Percentiles rank a stretch among this genome's conserved stretches.
Conservation (phyloP, 768 basidiomycete genomes). For the Tricholoma hemisulphureum region DNA sequence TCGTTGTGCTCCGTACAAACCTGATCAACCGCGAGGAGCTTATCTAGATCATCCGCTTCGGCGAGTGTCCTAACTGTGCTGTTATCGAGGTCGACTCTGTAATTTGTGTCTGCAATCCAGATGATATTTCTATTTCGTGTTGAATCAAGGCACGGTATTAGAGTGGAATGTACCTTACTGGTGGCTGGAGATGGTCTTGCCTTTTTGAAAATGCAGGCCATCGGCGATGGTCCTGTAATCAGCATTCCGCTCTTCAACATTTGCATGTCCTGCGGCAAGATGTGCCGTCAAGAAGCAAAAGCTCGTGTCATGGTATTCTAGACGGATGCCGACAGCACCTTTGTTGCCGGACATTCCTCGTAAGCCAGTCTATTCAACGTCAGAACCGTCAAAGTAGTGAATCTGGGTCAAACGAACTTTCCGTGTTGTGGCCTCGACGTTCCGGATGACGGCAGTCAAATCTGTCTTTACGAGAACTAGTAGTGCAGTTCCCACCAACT, state of each 20-base stretch:
- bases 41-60: conserved; percentile 62
- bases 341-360: conserved; percentile 97
- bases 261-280: conserved; percentile 91
- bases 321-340: conserved; percentile 90
- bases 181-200: conserved; percentile 85
- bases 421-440: conserved; percentile 88
- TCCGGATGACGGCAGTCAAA: conserved; percentile 75
- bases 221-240: conserved; percentile 87
- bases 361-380: conserved; percentile 64
- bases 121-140: conserved; percentile 67
- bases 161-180: conserved; percentile 56
- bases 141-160: not conserved
- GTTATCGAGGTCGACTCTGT: conserved; percentile 87
- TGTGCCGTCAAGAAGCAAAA: conserved; percentile 97
- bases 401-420: conserved; percentile 55
- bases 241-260: conserved; percentile 85
- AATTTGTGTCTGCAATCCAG: conserved; percentile 96
- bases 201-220: conserved; percentile 84
- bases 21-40: conserved; percentile 82
- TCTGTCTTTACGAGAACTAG: conserved; percentile 80
- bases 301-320: conserved; percentile 87
- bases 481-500: conserved; percentile 95
- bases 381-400: not conserved
- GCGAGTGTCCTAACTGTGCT: conserved; percentile 72
- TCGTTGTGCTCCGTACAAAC: conserved; percentile 41